These are phyloP conservation scores for Teratosphaeria zuluensis DNA, from an alignment of 2,329 filamentous ascomycete species.

Conservation along the genomic window DNA sequence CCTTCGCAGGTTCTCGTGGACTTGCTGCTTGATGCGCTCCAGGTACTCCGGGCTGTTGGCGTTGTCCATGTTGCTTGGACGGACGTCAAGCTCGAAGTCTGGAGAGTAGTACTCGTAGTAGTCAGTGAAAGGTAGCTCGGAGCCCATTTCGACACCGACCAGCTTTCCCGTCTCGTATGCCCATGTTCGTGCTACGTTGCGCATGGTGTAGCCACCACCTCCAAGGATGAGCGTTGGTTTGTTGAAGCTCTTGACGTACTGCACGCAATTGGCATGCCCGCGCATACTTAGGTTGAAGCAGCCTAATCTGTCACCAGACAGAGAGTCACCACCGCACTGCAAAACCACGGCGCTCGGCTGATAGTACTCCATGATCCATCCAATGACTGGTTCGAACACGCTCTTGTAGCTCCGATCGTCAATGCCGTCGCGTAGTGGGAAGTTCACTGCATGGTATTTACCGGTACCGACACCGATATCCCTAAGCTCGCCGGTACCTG, in stretches of 20 bases:
- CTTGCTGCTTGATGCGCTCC: slow-evolving; percentile 56
- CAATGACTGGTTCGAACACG: slow-evolving; percentile 59
- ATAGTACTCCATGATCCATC: slow-evolving; percentile 60
- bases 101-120: slow-evolving; percentile 77
- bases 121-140: slow-evolving; percentile 87
- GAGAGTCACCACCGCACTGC: slow-evolving; percentile 58
- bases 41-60: slow-evolving; percentile 59
- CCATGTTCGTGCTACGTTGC: slow-evolving; percentile 55
- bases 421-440: slow-evolving; percentile 59
- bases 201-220: slow-evolving; percentile 61
- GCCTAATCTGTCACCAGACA: slow-evolving; percentile 57
- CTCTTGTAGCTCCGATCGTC: slow-evolving; percentile 58
- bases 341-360: slow-evolving; percentile 57
- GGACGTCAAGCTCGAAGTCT: slow-evolving; percentile 60
- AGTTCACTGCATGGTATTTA: slow-evolving; percentile 61
- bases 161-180: slow-evolving; percentile 64
- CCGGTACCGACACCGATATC: slow-evolving; percentile 59
- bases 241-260: slow-evolving; percentile 58
- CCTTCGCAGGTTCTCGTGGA: slow-evolving; percentile 56
- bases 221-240: slow-evolving; percentile 57
- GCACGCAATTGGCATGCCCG: slow-evolving; percentile 61
- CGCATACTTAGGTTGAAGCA: slow-evolving; percentile 64
- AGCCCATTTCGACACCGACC: slow-evolving; percentile 70
- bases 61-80: slow-evolving; percentile 64
- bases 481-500: slow-evolving; percentile 57